Evolutionary conservation across 257 asterid genomes (phyloP), one percentile per base, ranked within the genome.

Genomic region (Jacaranda copaia): DNA sequence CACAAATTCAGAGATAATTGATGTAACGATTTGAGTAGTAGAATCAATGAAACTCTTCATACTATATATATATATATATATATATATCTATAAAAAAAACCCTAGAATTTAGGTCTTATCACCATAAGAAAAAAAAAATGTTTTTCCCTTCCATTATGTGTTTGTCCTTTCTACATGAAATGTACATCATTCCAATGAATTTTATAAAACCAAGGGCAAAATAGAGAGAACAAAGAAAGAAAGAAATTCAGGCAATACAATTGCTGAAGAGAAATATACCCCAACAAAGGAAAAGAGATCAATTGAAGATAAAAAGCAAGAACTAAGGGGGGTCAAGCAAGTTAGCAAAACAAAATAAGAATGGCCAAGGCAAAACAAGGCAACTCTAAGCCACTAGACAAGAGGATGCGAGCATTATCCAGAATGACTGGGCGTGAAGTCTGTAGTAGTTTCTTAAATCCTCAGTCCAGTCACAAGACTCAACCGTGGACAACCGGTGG

Each of bases 111-210:
- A 40, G 9, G 39, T 20, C 67, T 42, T 15, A 76, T 72, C 70
- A 61, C 48, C 68, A 74, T 13, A 60, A 73, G 0, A 40, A 42
- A 42, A 42, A 61, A 73, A 39, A 73, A 64, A 45, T n/a, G 55
- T 67, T 36, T 48, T 53, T 59, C 72, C 70, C 79, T 68, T 81
- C 55, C 81, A 43, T 62, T 60, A 48, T 42, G 58, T 55, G 51
- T 68, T 61, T 46, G 32, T 46, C 68, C 69, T 75, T 63, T 65
- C 76, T 79, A 81, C 72, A 71, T 16, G 56, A 73, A 70, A 81
- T 81, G 74, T 77, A 81, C 82, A 77, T 53, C 15, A 67, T 18
- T 18, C 13, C 56, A 39, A 70, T 75, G 58, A 6, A 35, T 5
- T 43, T 35, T 60, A 57, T 16, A 48, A 45, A 38, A 32, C 64